Percentiles rank a stretch among this genome's conserved stretches.
Evolutionary conservation across 768 basidiomycete species (phyloP).

Genomic region (Xanthoconium purpureum): DNA sequence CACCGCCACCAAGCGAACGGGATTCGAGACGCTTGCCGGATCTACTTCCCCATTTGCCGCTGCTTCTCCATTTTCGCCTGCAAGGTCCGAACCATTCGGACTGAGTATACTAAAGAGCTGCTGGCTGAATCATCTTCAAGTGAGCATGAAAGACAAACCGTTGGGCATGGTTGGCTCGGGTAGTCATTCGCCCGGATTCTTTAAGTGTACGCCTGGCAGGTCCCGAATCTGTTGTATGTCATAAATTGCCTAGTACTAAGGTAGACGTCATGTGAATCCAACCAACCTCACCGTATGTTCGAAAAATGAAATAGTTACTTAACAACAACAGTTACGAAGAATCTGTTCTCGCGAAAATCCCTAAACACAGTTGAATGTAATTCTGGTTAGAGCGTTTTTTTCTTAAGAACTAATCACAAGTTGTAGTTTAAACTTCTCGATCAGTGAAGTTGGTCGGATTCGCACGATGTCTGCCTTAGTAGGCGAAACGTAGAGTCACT

Average conservation of each 20-base stretch:
- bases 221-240: slow-evolving; percentile 69
- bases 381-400: too few relatives aligned
- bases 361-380: too few relatives aligned
- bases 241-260: slow-evolving; percentile 67
- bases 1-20: slow-evolving; percentile 47
- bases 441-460: too few relatives aligned
- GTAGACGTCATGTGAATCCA: too few relatives aligned
- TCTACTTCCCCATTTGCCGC: slow-evolving; percentile 49
- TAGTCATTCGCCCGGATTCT: slow-evolving; percentile 75
- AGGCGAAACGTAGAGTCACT: slow-evolving; percentile 1
- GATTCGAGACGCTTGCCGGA: slow-evolving; percentile 56
- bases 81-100: slow-evolving; percentile 54
- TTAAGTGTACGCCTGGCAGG: slow-evolving; percentile 75
- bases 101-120: slow-evolving; percentile 66
- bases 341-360: too few relatives aligned
- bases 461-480: too few relatives aligned
- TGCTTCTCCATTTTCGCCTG: slow-evolving; percentile 31
- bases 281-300: too few relatives aligned
- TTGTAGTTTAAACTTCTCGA: too few relatives aligned
- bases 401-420: too few relatives aligned
- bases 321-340: too few relatives aligned
- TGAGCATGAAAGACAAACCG: slow-evolving; percentile 47
- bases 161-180: slow-evolving; percentile 82
- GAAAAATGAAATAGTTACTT: too few relatives aligned
- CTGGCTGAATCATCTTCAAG: too few relatives aligned